Base-by-base conservation (phyloP, 2,329 filamentous ascomycete species). In the Xylaria multiplex region DNA sequence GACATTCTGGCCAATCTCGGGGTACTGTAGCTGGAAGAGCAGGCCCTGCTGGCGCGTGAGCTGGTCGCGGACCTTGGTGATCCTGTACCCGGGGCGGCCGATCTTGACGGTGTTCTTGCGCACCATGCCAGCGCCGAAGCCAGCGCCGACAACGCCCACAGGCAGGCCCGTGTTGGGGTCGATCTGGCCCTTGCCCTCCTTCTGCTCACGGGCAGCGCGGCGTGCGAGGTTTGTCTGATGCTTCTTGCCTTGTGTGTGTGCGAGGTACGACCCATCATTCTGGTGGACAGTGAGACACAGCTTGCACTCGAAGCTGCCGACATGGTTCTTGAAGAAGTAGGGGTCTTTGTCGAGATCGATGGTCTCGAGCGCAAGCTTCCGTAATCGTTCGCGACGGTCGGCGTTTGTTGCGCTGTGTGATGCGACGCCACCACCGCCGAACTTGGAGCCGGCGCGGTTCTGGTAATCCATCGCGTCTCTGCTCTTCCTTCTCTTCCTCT, bases 291-390 rank as follows among this genome's bases (percentile, higher is more conserved):
- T 99, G 30, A 99, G 85, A 77, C 96, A 99, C 46, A 99, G 91
- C 35, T 96, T 92, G 80, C 96, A 99, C 81, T 99, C 96, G 81
- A 97, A 99, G 76, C 91, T 96, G 77, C 96, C 96, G 75, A 98
- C 93, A 81, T 99, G 95, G 85, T 99, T 99, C 81, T 97, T 97
- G 90, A 99, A 99, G 85, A 98, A 97, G 87, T 98, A 99, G 0
- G 96, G 96, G 82, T 99, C 96, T 83, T 97, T 98, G 82, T 98
- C 96, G 69, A 98, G 92, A 83, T 98, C 95, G 85, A 99, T 99
- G 62, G 93, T 96, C 83, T 99, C 96, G 77, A 99, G 92, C 65
- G 96, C 96, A 77, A 99, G 93, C 84, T 97, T 97, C 80, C 95
- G 93, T 45, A 99, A 91, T 70, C 96, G 94, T 81, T 99, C 96